These are phyloP conservation scores for Geranium incanum DNA, from an alignment of 441 rosid genomes.

Conservation along the genomic window DNA sequence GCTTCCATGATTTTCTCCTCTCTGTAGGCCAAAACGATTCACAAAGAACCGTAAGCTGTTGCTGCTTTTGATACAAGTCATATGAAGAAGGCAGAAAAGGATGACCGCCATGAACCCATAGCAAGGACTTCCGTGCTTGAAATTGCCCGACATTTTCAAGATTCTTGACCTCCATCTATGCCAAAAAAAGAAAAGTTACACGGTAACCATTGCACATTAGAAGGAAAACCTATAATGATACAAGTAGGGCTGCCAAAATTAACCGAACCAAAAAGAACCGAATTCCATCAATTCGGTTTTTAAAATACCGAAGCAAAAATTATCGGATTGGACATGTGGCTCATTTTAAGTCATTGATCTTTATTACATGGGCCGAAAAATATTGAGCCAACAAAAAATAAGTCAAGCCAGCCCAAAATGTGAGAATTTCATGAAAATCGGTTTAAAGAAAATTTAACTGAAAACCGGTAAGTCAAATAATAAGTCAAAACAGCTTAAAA, in stretches of 20 bases:
- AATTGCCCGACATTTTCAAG: constrained; percentile 39
- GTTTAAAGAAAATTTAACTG: no score
- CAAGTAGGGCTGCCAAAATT: neutral
- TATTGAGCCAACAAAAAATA: no score
- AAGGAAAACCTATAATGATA: constrained; percentile 11
- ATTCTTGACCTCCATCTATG: constrained; percentile 49
- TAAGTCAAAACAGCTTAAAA: no score
- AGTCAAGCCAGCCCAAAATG: no score
- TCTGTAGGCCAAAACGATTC: constrained; percentile 56
- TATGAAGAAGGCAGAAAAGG: constrained; percentile 63
- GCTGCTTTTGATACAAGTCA: constrained; percentile 47
- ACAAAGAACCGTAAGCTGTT: constrained; percentile 48
- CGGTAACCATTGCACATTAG: constrained; percentile 11
- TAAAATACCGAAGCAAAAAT: no score
- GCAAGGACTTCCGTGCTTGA: constrained; percentile 54
- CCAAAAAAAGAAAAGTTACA: constrained; percentile 18
- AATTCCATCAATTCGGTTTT: no score
- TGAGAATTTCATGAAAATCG: no score
- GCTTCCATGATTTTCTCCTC: constrained; percentile 28
- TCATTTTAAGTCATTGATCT: no score
- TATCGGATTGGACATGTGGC: no score
- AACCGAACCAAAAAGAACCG: no score
- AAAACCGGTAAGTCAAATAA: no score
- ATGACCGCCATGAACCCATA: constrained; percentile 95
- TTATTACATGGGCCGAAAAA: no score